Percentiles rank a stretch among this genome's conserved stretches.
phyloP scores from a whole-genome alignment of 2,329 filamentous ascomycete genomes.

The Akanthomyces muscarius region DNA sequence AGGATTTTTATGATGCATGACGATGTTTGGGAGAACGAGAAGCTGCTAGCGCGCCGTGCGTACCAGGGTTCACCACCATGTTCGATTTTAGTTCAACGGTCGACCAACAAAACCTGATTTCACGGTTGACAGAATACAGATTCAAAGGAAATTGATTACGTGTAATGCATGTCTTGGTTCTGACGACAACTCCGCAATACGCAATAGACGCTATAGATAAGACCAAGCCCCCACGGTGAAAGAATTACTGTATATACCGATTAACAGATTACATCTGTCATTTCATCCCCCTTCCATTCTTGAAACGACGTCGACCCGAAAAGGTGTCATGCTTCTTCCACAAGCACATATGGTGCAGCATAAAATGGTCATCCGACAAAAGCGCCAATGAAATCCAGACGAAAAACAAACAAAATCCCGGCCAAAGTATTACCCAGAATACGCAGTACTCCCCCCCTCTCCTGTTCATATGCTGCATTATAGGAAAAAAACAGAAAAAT shows the following conservation, averaged over 20 bases:
- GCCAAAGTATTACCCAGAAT: constrained; percentile 4
- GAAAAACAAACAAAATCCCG: background rate
- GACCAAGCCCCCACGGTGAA: background rate
- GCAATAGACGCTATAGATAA: background rate
- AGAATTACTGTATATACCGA: background rate
- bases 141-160: no score
- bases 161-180: no score
- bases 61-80: no score
- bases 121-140: no score
- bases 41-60: no score
- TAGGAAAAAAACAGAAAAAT: constrained; percentile 5
- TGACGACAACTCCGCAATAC: background rate
- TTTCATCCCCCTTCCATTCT: constrained; percentile 1
- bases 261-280: constrained; percentile 4
- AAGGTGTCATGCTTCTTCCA: background rate
- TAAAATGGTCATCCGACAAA: background rate
- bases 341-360: constrained; percentile 5
- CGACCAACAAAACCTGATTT: no score
- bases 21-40: background rate
- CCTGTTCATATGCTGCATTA: constrained; percentile 3
- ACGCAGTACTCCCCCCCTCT: constrained; percentile 7
- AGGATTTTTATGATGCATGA: background rate
- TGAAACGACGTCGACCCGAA: constrained; percentile 2
- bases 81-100: no score
- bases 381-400: constrained; percentile 2